A percentile compares a stretch with the other conserved stretches of the same genome.
phyloP scores from a whole-genome alignment of 2,329 filamentous ascomycete genomes.

The Alternaria alternata region DNA sequence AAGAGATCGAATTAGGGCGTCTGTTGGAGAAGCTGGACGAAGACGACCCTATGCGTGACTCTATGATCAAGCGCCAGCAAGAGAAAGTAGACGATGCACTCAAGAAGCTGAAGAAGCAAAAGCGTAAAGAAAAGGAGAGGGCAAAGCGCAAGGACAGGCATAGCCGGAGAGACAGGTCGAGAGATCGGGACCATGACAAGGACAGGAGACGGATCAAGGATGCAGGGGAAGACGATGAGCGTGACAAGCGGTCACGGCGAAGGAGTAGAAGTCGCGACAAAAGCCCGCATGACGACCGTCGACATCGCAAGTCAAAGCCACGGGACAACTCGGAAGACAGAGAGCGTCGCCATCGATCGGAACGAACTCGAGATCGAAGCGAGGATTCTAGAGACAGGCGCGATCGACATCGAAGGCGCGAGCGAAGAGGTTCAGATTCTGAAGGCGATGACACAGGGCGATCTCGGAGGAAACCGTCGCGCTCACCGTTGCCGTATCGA shows the following conservation, averaged over 20 bases:
- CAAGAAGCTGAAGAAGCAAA: constrained; percentile 60
- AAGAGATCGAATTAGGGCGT: constrained; percentile 80
- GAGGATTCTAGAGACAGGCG: constrained; percentile 17
- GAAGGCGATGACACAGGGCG: constrained; percentile 15
- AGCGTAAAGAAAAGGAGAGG: constrained; percentile 58
- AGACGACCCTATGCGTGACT: constrained; percentile 97
- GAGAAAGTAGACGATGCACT: constrained; percentile 81
- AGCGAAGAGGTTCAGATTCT: constrained; percentile 15
- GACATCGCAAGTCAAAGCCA: constrained; percentile 4
- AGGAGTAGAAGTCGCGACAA: constrained; percentile 27
- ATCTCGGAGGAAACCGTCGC: constrained; percentile 20
- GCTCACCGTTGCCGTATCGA: constrained; percentile 29
- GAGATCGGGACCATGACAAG: constrained; percentile 32
- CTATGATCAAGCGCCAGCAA: constrained; percentile 88
- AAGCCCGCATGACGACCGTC: constrained; percentile 20
- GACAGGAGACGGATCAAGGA: constrained; percentile 35
- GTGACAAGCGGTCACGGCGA: constrained; percentile 20
- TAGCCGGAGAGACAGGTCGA: constrained; percentile 34
- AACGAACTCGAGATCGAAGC: constrained; percentile 23
- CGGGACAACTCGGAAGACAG: constrained; percentile 22
- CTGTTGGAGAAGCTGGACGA: constrained; percentile 85
- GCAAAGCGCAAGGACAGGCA: constrained; percentile 49
- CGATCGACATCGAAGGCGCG: constrained; percentile 21
- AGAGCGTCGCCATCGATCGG: constrained; percentile 21
- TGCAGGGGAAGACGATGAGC: constrained; percentile 17